Evolutionary conservation across 1,284 basidiomycete genomes (phyloP).

Genomic region (Wolfiporia cocos): DNA sequence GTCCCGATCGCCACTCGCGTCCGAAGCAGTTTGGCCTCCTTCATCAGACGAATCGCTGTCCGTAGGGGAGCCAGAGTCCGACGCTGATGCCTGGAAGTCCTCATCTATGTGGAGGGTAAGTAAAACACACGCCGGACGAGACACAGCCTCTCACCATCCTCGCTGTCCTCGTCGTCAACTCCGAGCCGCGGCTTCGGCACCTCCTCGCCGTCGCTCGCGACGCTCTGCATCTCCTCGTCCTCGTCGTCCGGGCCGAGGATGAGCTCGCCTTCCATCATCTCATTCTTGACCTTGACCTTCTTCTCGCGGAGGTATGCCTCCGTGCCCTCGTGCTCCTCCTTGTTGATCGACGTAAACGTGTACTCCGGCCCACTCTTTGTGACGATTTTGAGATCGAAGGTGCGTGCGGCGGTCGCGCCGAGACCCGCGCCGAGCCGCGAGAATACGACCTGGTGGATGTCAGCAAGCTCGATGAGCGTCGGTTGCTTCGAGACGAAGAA

Average conservation of each 20-base stretch:
- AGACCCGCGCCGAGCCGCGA: conserved; percentile 92
- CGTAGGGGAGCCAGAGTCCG: conserved; percentile 81
- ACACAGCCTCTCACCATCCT: conserved; percentile 56
- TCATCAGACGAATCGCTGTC: conserved; percentile 67
- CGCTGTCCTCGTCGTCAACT: conserved; percentile 74
- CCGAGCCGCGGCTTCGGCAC: conserved; percentile 46
- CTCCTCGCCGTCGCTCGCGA: conserved; percentile 66
- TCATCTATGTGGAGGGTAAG: conserved; percentile 51
- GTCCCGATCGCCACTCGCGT: conserved; percentile 69
- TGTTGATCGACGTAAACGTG: conserved; percentile 90
- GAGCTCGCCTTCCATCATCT: conserved; percentile 88
- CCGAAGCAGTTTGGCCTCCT: conserved; percentile 76
- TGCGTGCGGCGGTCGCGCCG: conserved; percentile 77
- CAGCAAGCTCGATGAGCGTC: conserved; percentile 85
- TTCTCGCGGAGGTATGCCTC: conserved; percentile 85
- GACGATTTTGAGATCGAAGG: conserved; percentile 92
- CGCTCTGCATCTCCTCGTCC: conserved; percentile 81
- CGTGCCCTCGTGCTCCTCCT: conserved; percentile 90
- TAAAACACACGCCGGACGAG: neutral
- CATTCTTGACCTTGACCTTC: conserved; percentile 93
- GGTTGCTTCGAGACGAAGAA: conserved; percentile 99
- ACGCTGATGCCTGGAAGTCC: conserved; percentile 84
- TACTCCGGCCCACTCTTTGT: conserved; percentile 80
- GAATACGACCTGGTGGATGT: conserved; percentile 91
- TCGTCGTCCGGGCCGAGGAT: conserved; percentile 73